Conservation (phyloP, 2,329 filamentous ascomycete genomes). For the Aspergillus sp. region DNA sequence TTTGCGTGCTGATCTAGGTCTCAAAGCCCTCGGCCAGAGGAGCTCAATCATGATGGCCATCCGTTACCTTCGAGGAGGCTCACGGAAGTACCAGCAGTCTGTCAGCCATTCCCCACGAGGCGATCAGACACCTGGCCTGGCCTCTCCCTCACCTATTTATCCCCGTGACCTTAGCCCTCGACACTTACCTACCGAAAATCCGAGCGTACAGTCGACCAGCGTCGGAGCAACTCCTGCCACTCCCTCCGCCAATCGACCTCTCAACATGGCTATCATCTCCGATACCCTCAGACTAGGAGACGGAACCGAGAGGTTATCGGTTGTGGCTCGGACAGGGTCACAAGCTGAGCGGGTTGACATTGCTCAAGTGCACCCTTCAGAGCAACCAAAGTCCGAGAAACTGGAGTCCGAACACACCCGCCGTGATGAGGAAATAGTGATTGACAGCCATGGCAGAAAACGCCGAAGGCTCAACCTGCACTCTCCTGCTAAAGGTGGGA, state of each 20-base stretch:
- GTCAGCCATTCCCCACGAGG: background rate
- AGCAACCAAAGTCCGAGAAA: slow-evolving; percentile 1
- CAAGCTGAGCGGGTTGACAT: background rate
- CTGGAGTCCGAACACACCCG: slow-evolving; percentile 15
- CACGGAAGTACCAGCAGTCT: slow-evolving; percentile 52
- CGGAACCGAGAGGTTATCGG: background rate
- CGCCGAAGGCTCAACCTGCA: slow-evolving; percentile 33
- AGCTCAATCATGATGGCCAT: slow-evolving; percentile 64
- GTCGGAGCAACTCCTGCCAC: background rate
- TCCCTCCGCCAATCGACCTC: background rate
- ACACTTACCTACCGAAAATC: background rate
- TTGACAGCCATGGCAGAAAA: slow-evolving; percentile 36
- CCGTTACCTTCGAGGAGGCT: slow-evolving; percentile 57
- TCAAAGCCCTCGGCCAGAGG: slow-evolving; percentile 64
- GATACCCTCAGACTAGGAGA: background rate
- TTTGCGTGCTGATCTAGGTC: slow-evolving; percentile 60
- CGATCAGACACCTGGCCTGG: slow-evolving; percentile 7
- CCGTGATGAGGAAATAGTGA: slow-evolving; percentile 27
- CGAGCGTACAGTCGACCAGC: background rate
- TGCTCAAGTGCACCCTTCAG: background rate
- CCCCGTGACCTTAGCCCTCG: background rate
- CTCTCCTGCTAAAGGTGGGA: slow-evolving; percentile 5
- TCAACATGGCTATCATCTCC: background rate
- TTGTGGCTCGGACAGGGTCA: background rate
- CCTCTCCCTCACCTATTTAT: background rate